phyloP scores from a whole-genome alignment of 371 early-diverging fungal species.

The Mortierella sp. region DNA sequence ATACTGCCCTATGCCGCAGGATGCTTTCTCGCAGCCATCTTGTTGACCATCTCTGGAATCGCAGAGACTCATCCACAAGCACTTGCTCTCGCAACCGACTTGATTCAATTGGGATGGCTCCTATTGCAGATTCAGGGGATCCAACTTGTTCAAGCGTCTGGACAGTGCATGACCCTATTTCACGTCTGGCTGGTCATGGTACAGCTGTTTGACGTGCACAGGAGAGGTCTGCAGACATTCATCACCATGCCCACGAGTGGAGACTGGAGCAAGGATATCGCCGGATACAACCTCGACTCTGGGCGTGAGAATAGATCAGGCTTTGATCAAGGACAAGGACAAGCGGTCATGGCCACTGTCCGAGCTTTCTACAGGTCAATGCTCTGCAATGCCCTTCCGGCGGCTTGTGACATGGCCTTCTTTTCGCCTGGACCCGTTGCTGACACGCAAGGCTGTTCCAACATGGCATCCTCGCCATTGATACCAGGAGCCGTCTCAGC shows the following conservation, averaged over 20 bases:
- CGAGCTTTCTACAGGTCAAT: slow-evolving; percentile 25
- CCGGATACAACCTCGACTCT: neutral
- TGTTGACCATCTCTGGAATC: slow-evolving; percentile 47
- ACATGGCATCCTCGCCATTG: slow-evolving; percentile 4
- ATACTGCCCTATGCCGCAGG: slow-evolving; percentile 45
- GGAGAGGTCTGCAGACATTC: slow-evolving; percentile 16
- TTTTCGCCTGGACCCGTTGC: neutral
- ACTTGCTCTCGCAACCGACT: slow-evolving; percentile 27
- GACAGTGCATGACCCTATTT: slow-evolving; percentile 29
- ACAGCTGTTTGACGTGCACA: slow-evolving; percentile 45
- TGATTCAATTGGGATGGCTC: slow-evolving; percentile 47
- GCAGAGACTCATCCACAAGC: slow-evolving; percentile 50
- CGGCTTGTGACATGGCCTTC: slow-evolving; percentile 4
- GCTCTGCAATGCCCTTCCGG: slow-evolving; percentile 24
- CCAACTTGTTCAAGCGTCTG: slow-evolving; percentile 13
- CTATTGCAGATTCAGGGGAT: slow-evolving; percentile 41
- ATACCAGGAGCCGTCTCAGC: neutral
- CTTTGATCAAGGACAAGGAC: slow-evolving; percentile 1
- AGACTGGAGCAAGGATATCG: neutral
- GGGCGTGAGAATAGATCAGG: neutral
- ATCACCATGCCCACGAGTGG: no score
- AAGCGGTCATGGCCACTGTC: neutral
- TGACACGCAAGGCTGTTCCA: no score
- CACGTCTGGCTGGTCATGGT: slow-evolving; percentile 35
- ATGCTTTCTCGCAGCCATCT: slow-evolving; percentile 37